These are phyloP conservation scores for Pichia heedii DNA, from an alignment of 805 yeast species.

Conservation along the genomic window DNA sequence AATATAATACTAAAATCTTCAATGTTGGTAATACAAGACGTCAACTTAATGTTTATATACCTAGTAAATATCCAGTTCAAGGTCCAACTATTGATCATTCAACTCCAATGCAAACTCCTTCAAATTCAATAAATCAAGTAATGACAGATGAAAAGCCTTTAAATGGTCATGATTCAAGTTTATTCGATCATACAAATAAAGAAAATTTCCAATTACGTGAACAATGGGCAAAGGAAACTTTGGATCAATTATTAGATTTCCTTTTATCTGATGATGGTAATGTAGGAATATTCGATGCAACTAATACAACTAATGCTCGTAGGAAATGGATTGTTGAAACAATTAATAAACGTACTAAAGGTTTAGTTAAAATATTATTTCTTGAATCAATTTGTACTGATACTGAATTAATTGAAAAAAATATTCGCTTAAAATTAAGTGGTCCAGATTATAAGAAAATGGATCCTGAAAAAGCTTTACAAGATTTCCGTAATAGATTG, in stretches of 20 bases:
- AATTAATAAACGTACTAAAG: slow-evolving; percentile 26
- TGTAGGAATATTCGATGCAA: slow-evolving; percentile 54
- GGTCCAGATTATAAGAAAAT: slow-evolving; percentile 90
- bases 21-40: slow-evolving; percentile 72
- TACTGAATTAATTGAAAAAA: slow-evolving; percentile 66
- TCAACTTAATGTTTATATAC: slow-evolving; percentile 36
- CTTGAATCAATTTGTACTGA: slow-evolving; percentile 82
- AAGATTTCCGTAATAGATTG: slow-evolving; percentile 75
- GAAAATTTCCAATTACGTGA: slow-evolving; percentile 39
- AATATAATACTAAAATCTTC: slow-evolving; percentile 55
- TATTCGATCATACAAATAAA: slow-evolving; percentile 36
- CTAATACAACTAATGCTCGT: slow-evolving; percentile 43
- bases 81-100: slow-evolving; percentile 24
- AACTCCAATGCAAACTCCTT: not conserved
- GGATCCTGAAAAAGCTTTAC: slow-evolving; percentile 72
- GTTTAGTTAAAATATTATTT: slow-evolving; percentile 32
- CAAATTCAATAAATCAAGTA: not conserved
- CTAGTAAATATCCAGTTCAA: slow-evolving; percentile 28
- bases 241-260: slow-evolving; percentile 37
- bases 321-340: slow-evolving; percentile 32
- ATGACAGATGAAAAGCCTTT: not conserved
- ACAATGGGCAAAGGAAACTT: slow-evolving; percentile 43
- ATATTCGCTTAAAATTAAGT: slow-evolving; percentile 72
- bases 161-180: slow-evolving; percentile 27
- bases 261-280: slow-evolving; percentile 35